Evolutionary conservation across 306 rosid genomes (phyloP), one percentile per base, ranked within the genome.

Genomic region (Gastrolobium bilobum): DNA sequence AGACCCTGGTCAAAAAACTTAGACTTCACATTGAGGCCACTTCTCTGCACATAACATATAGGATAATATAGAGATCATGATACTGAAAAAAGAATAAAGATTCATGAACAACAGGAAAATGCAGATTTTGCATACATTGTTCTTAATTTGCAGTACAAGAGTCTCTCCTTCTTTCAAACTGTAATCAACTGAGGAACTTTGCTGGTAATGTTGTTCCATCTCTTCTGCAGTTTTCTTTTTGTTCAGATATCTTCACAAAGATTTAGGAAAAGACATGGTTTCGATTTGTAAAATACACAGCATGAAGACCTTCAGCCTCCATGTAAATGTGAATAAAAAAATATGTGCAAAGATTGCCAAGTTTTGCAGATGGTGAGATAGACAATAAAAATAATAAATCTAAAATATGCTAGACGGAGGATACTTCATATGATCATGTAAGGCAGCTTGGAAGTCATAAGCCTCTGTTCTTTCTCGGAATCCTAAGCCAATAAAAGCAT

Each of bases 381-480:
- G 71, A 48, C 13, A 56, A 63, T 37, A 60, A 79, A 69, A 74
- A 67, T 34, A 57, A 42, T 57, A 75, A 81, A 57, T 74, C 29
- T 31, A 68, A 86, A 73, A 15, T 39, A 61, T 50, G 48, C 70
- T 63, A 77, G 59, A 76, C 46, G 56, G 63, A 85, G 80, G 71
- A 71, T 91, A 95, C 99, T 91, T 95, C 91, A 95, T 89, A 84
- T 95, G 98, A 71, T 95, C 98, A 74, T 93, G 98, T 83, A 95
- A 79, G 77, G 99, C 96, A 54, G 99, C 99, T 88, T 95, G 98
- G 83, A 95, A 95, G 80, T 95, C 98, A 87, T 95, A 95, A 50
- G 99, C 99, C 84, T 93, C 97, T 42, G 97, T 90, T 83, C 99
- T 89, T 86, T 92, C 99, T 73, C 98, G 90, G 84, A 95, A 95